Evolutionary conservation across 768 basidiomycete species (phyloP).

Genomic region (Myochromella boudieri): DNA sequence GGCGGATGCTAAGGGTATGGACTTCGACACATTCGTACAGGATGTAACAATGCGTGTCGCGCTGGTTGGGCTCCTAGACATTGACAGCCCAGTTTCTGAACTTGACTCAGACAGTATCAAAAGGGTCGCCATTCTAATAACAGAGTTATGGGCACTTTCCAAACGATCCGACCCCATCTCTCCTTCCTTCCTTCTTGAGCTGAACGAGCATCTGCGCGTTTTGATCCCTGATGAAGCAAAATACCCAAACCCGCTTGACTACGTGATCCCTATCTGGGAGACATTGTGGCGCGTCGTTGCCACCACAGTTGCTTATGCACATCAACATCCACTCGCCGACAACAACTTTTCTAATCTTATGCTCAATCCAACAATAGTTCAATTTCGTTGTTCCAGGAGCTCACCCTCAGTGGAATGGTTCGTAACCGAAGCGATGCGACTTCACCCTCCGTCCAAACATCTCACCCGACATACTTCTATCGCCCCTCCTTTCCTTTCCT

Average conservation of each 20-base stretch:
- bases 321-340: slow-evolving; percentile 21
- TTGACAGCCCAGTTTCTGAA: slow-evolving; percentile 24
- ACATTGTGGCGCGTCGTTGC: slow-evolving; percentile 64
- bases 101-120: slow-evolving; percentile 33
- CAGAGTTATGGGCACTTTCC: slow-evolving; percentile 45
- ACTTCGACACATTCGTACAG: slow-evolving; percentile 43
- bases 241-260: slow-evolving; percentile 44
- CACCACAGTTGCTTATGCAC: slow-evolving; percentile 35
- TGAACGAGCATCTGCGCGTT: slow-evolving; percentile 35
- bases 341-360: slow-evolving; percentile 37
- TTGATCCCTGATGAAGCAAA: slow-evolving; percentile 37
- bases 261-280: slow-evolving; percentile 61
- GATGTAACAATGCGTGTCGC: slow-evolving; percentile 42
- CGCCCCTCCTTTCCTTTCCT: slow-evolving; percentile 1
- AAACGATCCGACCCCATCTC: slow-evolving; percentile 35
- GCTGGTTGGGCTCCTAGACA: slow-evolving; percentile 39
- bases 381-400: slow-evolving; percentile 25
- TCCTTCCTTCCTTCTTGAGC: slow-evolving; percentile 25
- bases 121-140: slow-evolving; percentile 40
- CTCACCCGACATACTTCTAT: slow-evolving; percentile 35
- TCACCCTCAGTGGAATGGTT: slow-evolving; percentile 33
- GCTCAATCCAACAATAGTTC: slow-evolving; percentile 23
- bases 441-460: slow-evolving; percentile 51
- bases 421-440: slow-evolving; percentile 44
- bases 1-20: slow-evolving; percentile 2